Evolutionary conservation across 768 basidiomycete species (phyloP), one percentile per base, ranked within the genome.

Genomic region (Calocybe cyanea): DNA sequence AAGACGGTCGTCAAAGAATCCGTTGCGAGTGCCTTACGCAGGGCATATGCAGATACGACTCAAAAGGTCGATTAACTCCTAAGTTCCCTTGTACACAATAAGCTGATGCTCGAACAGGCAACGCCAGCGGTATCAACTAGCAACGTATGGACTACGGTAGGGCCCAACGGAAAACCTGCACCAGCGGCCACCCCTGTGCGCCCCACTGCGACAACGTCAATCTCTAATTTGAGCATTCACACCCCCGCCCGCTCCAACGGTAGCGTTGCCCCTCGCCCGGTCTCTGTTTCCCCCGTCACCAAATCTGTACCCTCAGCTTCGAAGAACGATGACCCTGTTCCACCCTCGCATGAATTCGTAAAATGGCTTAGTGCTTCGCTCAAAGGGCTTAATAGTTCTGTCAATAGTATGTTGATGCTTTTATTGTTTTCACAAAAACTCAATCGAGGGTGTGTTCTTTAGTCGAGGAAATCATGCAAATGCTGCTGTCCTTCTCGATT

Each of bases 391-490:
- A 84, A 87, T 63, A 74, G 66, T 61, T 69, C 77, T 15, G 85
- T 88, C 39, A 87, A 88, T 57, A 76, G 88, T 90, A 58, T 45
- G 76, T 59, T 17, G 23, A 21, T 19, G 18, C 50, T 30, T 21
- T 19, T 35, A 14, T 24, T 38, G 10, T 42, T 25, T 24, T 17
- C 13, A 7, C 18, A 2, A 10, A 19, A 11, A 10, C 32, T 43
- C 3, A 45, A 34, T 11, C 28, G 36, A 20, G 25, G 40, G 46
- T 10, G 52, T 35, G 28, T 13, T n/a, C 46, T 37, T 7, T 45
- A 96, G 94, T 95, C 43, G 96, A 98, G 62, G 96, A 98, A 55
- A 93, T 98, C 61, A 84, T 92, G 59, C 85, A 88, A 37, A 95
- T 98, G 92, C 71, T 99, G 18, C 77, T 99, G 19, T 83, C 88